A percentile compares a stretch with the other conserved stretches of the same genome.
These are phyloP conservation scores for Caryopteris hybrid DNA, from an alignment of 305 asterid species.

Conservation along the genomic window DNA sequence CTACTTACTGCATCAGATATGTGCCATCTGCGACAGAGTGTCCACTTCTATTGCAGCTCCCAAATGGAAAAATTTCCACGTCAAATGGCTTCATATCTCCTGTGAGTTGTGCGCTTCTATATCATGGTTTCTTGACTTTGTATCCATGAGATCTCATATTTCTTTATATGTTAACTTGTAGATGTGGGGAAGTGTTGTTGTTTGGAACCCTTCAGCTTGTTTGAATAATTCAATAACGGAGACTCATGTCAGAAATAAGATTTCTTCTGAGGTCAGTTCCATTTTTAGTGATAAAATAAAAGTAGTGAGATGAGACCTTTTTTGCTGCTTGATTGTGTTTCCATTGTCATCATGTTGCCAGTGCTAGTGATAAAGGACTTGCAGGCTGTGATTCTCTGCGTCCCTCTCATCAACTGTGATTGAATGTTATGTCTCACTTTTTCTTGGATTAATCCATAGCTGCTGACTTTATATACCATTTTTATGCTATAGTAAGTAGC, in stretches of 20 bases:
- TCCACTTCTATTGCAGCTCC: conserved; percentile 77
- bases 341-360: neutral
- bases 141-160: conserved; percentile 24
- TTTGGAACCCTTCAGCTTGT: conserved; percentile 87
- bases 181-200: conserved; percentile 98
- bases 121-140: conserved; percentile 19
- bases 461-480: neutral
- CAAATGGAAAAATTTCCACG: conserved; percentile 59
- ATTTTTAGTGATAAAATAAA: neutral
- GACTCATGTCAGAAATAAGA: conserved; percentile 42
- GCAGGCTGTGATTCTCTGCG: neutral
- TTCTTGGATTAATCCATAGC: neutral
- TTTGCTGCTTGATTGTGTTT: neutral
- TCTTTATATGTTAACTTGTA: conserved; percentile 31
- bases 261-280: conserved; percentile 67
- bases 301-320: neutral
- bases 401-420: neutral
- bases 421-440: neutral
- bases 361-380: neutral
- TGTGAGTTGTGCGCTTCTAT: conserved; percentile 41
- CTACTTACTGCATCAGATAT: conserved; percentile 43
- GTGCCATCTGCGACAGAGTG: conserved; percentile 88
- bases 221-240: conserved; percentile 33
- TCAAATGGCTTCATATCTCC: conserved; percentile 98
- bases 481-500: conserved; percentile 1